Evolutionary conservation across 2,329 filamentous ascomycete genomes (phyloP), one percentile per base, ranked within the genome.

Genomic region (Epichloe bromicola): DNA sequence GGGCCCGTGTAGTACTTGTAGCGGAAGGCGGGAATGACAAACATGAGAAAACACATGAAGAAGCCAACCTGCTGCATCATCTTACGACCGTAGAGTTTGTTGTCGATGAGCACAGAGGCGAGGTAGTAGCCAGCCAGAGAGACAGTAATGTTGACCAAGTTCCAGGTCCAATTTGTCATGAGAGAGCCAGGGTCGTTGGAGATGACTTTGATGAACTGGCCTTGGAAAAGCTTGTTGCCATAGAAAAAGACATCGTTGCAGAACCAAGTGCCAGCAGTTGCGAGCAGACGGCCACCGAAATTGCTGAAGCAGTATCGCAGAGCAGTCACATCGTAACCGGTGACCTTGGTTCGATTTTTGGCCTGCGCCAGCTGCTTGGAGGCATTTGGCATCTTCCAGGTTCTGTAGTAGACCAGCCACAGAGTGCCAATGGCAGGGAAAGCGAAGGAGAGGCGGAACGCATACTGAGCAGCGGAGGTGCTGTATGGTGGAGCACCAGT

Each of bases 201-300:
- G 58, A 96, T 83, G 63, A 93, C 85, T 34, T 73, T 74, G 70
- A 96, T 95, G 71, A 96, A 96, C 65, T 91, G 80, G 55, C 79
- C 80, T 71, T 95, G 90, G 79, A 96, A 96, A 50, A 96, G 83
- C 78, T 95, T 96, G 83, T 95, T 96, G 60, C 91, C 91, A 73
- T 97, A 97, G 75, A 97, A 97, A 78, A 97, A 96, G 58, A 97
- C 85, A 63, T 97, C 91, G 68, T 97, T 97, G 72, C 84, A 87
- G 70, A 91, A 97, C 91, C 91, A 97, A 37, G 83, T 80, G 51
- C 86, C 86, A 11, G 90, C 83, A 19, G 91, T 96, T 47, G 91
- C 91, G 19, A 95, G 63, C 23, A 97, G 71, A 59, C 91, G 88
- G 49, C 86, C 85, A 46, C 89, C 88, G 59, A 96, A 97, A 72